Base-by-base conservation (phyloP, 2,329 filamentous ascomycete genomes). In the Diaporthe caulivora region DNA sequence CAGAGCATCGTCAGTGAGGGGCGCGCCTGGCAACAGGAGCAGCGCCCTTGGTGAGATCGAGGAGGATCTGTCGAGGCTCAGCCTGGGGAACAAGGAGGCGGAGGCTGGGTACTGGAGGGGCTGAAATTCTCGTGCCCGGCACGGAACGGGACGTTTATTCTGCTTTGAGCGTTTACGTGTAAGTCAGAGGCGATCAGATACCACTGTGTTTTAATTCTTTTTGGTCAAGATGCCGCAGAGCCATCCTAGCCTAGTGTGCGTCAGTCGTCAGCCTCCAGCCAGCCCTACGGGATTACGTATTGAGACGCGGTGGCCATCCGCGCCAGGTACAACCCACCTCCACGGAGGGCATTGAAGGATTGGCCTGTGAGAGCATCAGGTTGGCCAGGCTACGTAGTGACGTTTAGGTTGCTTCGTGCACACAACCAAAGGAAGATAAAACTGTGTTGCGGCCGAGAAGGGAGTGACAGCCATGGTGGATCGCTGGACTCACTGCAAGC, bases 61-160 rank as follows among this genome's bases (percentile, higher is more conserved):
- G n/a, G 64, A 58, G 51, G 57, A 57, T 31, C 49, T 70, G 64
- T 62, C 54, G 47, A 74, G 64, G 42, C 37, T 74, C 55, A 74
- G 70, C 21, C 64, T 74, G 17, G 73, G 64, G 29, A 53, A 37
- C 17, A 62, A 71, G 44, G 68, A 71, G 13, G n/a, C 47, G 17
- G 55, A 62, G 55, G 54, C 68, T 29, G 47, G 62, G 15, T 67
- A 18, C 24, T 71, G 55, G 68, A 71, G 55, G 40, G 44, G n/a
- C 18, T 71, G 26, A 53, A 2, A 29, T 55, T 47, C 18, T 58
- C 6, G n/a, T 29, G 29, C 54, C 29, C 9, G 31, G 21, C 62
- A 57, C 13, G 51, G 42, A n/a, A 34, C 24, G 40, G 34, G 37
- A 26, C n/a, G 15, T 26, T 29, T 5, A 18, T 62, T 53, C 26